Evolutionary conservation across 2,329 filamentous ascomycete genomes (phyloP).

Genomic region (Alternaria incomplexa): DNA sequence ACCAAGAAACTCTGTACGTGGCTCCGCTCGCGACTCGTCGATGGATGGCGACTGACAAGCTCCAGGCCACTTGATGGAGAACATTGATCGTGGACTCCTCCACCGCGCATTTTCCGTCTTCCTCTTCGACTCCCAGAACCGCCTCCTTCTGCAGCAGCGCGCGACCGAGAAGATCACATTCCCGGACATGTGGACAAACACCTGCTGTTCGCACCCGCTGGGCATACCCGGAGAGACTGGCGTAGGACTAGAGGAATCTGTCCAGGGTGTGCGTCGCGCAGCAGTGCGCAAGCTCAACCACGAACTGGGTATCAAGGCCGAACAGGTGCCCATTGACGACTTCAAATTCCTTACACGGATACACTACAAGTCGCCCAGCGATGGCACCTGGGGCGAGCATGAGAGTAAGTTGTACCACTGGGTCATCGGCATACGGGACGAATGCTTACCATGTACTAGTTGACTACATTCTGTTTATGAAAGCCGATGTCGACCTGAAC

Average conservation of each 20-base stretch:
- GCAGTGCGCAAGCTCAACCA: slow-evolving; percentile 93
- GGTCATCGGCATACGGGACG: not conserved
- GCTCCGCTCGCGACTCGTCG: not conserved
- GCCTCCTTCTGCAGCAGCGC: slow-evolving; percentile 92
- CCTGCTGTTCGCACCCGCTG: slow-evolving; percentile 96
- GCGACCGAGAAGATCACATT: slow-evolving; percentile 98
- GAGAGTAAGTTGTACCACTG: slow-evolving; percentile 70
- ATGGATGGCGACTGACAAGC: slow-evolving; percentile 15
- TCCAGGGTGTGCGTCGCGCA: slow-evolving; percentile 87
- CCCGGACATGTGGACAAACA: slow-evolving; percentile 99
- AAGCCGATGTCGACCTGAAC: slow-evolving; percentile 81
- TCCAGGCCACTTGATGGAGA: slow-evolving; percentile 94
- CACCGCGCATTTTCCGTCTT: slow-evolving; percentile 98
- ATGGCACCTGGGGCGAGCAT: slow-evolving; percentile 98
- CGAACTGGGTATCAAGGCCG: slow-evolving; percentile 87
- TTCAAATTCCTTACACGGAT: slow-evolving; percentile 96
- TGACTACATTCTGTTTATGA: slow-evolving; percentile 98
- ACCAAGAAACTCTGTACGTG: slow-evolving; percentile 95
- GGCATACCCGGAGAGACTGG: slow-evolving; percentile 92
- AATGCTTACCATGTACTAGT: slow-evolving; percentile 60
- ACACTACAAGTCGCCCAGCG: slow-evolving; percentile 96
- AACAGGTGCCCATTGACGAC: slow-evolving; percentile 87
- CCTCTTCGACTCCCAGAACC: slow-evolving; percentile 93
- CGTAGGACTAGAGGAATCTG: slow-evolving; percentile 75
- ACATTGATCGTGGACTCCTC: slow-evolving; percentile 93